These are phyloP conservation scores for Dictyostelium citrinum DNA, from an alignment of 78 protist species.

Conservation along the genomic window DNA sequence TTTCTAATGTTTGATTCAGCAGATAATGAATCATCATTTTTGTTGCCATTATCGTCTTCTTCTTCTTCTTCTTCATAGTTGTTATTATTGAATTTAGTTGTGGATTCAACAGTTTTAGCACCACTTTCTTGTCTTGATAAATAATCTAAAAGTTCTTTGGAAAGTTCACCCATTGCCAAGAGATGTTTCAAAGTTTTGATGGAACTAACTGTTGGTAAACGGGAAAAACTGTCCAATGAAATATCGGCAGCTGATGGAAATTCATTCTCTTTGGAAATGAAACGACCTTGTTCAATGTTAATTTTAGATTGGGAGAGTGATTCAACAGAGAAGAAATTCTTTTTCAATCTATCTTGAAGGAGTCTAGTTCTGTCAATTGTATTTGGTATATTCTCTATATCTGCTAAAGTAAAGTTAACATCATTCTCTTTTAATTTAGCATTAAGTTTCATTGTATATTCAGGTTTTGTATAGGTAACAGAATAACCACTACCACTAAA, in stretches of 20 bases:
- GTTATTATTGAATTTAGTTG: too few species aligned
- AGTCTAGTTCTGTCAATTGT: neutral
- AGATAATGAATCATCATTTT: neutral
- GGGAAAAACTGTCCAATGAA: neutral
- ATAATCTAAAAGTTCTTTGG: slow-evolving; percentile 26
- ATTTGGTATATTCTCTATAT: neutral
- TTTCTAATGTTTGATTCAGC: neutral
- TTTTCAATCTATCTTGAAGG: neutral
- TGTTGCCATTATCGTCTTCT: neutral
- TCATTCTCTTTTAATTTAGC: neutral
- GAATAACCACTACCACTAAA: too few species aligned
- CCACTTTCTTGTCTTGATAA: neutral
- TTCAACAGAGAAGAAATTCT: neutral
- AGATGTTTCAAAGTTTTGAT: slow-evolving; percentile 3
- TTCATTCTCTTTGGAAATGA: neutral
- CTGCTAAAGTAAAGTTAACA: neutral
- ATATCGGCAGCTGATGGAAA: neutral
- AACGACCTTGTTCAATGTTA: neutral
- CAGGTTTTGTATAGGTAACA: too few species aligned
- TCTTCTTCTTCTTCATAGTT: too few species aligned
- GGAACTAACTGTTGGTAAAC: slow-evolving; percentile 17
- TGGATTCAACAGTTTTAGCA: neutral
- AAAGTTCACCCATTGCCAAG: neutral
- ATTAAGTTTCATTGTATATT: too few species aligned
- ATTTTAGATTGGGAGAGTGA: neutral